Conservation (phyloP, 2,329 filamentous ascomycete species). For the Apiospora aurea region DNA sequence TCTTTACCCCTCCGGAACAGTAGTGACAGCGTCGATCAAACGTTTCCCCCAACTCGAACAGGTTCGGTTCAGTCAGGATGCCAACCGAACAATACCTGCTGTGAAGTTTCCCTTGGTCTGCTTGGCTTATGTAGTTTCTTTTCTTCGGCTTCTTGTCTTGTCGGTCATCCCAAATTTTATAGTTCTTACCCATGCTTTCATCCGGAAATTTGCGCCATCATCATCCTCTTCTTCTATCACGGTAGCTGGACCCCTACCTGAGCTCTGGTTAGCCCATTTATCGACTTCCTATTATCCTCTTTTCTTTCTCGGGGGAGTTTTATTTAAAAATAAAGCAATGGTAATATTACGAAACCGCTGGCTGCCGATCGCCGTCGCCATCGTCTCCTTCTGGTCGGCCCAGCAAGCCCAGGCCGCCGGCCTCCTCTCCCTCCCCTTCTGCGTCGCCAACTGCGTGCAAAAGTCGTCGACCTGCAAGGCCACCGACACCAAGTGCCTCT, state of each 20-base stretch:
- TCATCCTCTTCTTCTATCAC: not conserved
- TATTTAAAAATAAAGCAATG: not conserved
- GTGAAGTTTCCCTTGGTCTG: not conserved
- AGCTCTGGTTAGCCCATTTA: not conserved
- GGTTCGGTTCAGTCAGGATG: not conserved
- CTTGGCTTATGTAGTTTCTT: not conserved
- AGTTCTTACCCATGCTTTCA: not conserved
- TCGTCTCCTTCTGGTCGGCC: constrained; percentile 36
- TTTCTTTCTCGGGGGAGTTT: too few species aligned
- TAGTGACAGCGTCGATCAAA: constrained; percentile 14
- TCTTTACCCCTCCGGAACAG: not conserved
- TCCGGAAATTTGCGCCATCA: not conserved
- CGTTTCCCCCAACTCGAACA: not conserved
- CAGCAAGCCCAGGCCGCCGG: constrained; percentile 33
- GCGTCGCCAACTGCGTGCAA: constrained; percentile 46
- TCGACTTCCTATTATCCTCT: not conserved
- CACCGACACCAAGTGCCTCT: constrained; percentile 46
- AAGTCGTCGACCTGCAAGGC: constrained; percentile 40
- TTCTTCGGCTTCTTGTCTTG: not conserved
- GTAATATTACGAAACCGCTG: not conserved
- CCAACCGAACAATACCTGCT: not conserved
- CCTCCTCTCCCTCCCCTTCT: constrained; percentile 37
- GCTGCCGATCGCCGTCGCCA: constrained; percentile 29
- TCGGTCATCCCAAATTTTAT: not conserved
- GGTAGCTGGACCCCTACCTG: not conserved